These are phyloP conservation scores for Apiospora phragmitis DNA, from an alignment of 2,329 filamentous ascomycete species.

Conservation along the genomic window DNA sequence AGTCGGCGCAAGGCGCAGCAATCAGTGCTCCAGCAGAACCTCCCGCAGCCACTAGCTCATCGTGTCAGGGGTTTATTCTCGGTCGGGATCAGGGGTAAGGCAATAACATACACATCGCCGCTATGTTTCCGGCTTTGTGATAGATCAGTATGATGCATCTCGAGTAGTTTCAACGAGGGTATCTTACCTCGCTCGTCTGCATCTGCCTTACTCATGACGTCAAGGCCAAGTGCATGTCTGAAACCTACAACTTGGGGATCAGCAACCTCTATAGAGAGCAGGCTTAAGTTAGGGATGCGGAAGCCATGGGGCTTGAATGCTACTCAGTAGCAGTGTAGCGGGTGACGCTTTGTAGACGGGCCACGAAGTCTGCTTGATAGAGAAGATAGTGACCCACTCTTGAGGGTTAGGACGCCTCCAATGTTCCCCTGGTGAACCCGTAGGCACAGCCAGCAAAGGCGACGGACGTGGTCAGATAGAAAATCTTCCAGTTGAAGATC, in stretches of 20 bases:
- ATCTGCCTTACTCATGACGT: slow-evolving; percentile 26
- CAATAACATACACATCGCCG: slow-evolving; percentile 32
- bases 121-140: slow-evolving; percentile 29
- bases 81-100: no score
- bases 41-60: slow-evolving; percentile 33
- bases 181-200: slow-evolving; percentile 26
- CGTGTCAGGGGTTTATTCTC: neutral
- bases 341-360: neutral
- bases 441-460: slow-evolving; percentile 39
- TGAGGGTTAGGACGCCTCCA: slow-evolving; percentile 37
- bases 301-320: neutral
- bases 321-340: neutral
- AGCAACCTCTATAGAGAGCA: neutral
- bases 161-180: no score
- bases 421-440: slow-evolving; percentile 41
- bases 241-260: slow-evolving; percentile 20
- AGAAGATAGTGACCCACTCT: slow-evolving; percentile 18
- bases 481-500: slow-evolving; percentile 38
- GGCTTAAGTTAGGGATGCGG: no score
- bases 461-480: slow-evolving; percentile 33
- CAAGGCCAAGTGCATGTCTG: slow-evolving; percentile 35
- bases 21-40: slow-evolving; percentile 38
- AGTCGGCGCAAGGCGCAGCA: slow-evolving; percentile 37
- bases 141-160: neutral
- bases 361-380: neutral